Conservation (phyloP, 192 early-diverging fungal species). For the Rhizophagus prolifer region DNA sequence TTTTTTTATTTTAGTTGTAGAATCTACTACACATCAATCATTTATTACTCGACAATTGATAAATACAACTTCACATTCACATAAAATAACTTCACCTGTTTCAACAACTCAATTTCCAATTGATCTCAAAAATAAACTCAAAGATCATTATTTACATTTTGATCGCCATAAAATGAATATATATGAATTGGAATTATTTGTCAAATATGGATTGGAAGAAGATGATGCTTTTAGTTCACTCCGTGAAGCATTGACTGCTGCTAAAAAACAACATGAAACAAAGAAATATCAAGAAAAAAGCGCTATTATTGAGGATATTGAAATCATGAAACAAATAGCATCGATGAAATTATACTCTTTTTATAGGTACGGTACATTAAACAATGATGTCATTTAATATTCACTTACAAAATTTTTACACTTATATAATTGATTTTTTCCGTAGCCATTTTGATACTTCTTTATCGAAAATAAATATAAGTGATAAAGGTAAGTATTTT, state of each 20-base stretch:
- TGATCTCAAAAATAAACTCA: background rate
- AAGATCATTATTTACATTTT: background rate
- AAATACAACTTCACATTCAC: background rate
- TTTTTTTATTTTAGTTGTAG: background rate
- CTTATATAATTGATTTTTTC: no score
- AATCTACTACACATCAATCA: conserved; percentile 8
- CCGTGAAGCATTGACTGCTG: background rate
- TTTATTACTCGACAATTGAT: background rate
- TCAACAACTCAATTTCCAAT: no score
- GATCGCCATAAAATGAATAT: background rate
- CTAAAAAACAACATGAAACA: background rate
- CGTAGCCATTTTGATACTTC: no score
- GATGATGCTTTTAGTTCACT: background rate
- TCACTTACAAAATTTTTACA: background rate
- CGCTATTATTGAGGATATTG: background rate
- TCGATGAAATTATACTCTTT: no score
- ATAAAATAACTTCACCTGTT: no score
- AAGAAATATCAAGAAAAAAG: background rate
- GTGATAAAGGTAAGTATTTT: no score
- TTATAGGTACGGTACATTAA: background rate
- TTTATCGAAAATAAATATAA: no score
- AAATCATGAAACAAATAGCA: no score
- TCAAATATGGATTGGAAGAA: background rate
- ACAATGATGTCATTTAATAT: background rate
- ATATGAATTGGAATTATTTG: background rate